phyloP scores from a whole-genome alignment of 371 early-diverging fungal species.

The Mortierella sp. region DNA sequence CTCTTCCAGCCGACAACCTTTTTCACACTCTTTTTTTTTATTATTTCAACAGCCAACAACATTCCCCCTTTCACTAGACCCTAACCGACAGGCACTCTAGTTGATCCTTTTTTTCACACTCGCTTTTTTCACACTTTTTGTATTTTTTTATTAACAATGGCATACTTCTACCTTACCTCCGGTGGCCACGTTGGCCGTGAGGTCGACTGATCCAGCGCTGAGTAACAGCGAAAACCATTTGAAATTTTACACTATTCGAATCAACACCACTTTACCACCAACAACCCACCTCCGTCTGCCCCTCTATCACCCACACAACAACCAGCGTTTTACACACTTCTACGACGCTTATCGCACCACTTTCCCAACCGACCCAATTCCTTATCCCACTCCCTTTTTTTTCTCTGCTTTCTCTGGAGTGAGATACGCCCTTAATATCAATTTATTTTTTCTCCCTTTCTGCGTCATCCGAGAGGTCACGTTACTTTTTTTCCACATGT shows the following conservation, averaged over 20 bases:
- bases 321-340: background rate
- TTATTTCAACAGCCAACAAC: background rate
- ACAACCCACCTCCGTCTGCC: conserved; percentile 2
- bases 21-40: background rate
- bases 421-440: conserved; percentile 9
- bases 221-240: conserved; percentile 23
- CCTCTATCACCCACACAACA: background rate
- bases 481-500: conserved; percentile 27
- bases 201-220: conserved; percentile 48
- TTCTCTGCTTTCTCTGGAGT: conserved; percentile 7
- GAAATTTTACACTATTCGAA: conserved; percentile 3
- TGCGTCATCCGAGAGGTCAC: background rate
- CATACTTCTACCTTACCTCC: conserved; percentile 55
- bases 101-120: conserved; percentile 23
- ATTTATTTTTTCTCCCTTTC: background rate
- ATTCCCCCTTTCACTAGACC: conserved; percentile 41
- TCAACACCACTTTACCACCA: background rate
- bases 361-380: conserved; percentile 4
- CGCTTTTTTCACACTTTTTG: conserved; percentile 16
- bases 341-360: conserved; percentile 3
- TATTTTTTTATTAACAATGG: conserved; percentile 48
- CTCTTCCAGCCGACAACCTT: background rate
- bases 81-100: conserved; percentile 57
- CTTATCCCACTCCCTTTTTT: background rate
- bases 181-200: conserved; percentile 58